Conservation (phyloP, 352 stramenopile genomes). For the Hyaloperonospora brassicae region DNA sequence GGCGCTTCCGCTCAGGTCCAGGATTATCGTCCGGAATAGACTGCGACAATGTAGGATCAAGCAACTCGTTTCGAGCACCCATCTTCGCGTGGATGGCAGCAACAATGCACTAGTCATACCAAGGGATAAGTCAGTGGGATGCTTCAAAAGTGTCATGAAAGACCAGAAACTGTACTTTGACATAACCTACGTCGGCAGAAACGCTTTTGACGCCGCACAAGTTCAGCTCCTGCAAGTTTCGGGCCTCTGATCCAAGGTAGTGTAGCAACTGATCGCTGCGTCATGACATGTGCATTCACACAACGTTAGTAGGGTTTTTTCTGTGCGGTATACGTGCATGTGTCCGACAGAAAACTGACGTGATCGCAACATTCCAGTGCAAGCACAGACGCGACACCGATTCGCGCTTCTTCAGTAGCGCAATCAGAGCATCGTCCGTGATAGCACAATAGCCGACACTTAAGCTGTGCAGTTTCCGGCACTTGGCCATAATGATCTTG, state of each 20-base stretch:
- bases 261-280: slow-evolving; percentile 71
- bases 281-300: background rate
- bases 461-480: slow-evolving; percentile 81
- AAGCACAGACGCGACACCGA: slow-evolving; percentile 67
- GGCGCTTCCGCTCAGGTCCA: slow-evolving; percentile 70
- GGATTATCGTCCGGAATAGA: slow-evolving; percentile 28
- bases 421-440: slow-evolving; percentile 78
- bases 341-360: slow-evolving; percentile 35
- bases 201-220: slow-evolving; percentile 83
- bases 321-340: background rate
- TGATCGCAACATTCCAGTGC: slow-evolving; percentile 85
- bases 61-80: slow-evolving; percentile 37
- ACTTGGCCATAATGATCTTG: slow-evolving; percentile 83
- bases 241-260: slow-evolving; percentile 57
- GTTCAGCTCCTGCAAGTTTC: slow-evolving; percentile 83
- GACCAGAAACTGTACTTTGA: background rate
- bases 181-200: slow-evolving; percentile 53
- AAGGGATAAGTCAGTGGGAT: slow-evolving; percentile 4
- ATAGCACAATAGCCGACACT: slow-evolving; percentile 82
- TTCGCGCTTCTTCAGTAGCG: slow-evolving; percentile 76
- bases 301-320: slow-evolving; percentile 1
- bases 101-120: slow-evolving; percentile 39
- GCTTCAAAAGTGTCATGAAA: background rate
- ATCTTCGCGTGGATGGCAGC: slow-evolving; percentile 76
- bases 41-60: slow-evolving; percentile 17